Conservation (phyloP, 2,329 filamentous ascomycete species). For the Cladosporium velox region DNA sequence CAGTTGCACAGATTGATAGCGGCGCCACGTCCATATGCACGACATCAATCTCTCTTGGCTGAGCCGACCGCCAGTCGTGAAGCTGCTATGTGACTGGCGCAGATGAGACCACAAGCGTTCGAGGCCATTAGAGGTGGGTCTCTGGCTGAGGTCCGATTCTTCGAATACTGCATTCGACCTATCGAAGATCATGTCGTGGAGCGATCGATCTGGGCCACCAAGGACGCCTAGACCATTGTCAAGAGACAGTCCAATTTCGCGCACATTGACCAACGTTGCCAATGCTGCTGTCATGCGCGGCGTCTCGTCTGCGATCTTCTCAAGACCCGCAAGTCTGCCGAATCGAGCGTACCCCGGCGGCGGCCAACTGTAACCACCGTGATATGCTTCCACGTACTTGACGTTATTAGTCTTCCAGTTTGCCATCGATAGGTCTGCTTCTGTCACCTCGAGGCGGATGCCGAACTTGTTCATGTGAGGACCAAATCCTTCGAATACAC, state of each 20-base stretch:
- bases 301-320: slow-evolving; percentile 65
- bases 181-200: slow-evolving; percentile 50
- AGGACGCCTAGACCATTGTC: slow-evolving; percentile 70
- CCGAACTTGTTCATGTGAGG: slow-evolving; percentile 64
- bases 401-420: slow-evolving; percentile 57
- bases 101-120: slow-evolving; percentile 32
- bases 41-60: neutral
- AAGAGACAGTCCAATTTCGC: slow-evolving; percentile 66
- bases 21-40: neutral
- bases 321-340: slow-evolving; percentile 59
- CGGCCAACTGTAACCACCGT: slow-evolving; percentile 68
- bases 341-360: slow-evolving; percentile 61
- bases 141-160: slow-evolving; percentile 21
- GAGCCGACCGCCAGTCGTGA: slow-evolving; percentile 6
- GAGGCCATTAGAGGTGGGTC: slow-evolving; percentile 27
- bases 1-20: neutral
- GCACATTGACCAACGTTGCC: slow-evolving; percentile 55
- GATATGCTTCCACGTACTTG: slow-evolving; percentile 59
- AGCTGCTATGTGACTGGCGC: slow-evolving; percentile 28
- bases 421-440: slow-evolving; percentile 52
- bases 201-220: slow-evolving; percentile 59
- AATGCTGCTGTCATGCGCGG: slow-evolving; percentile 63
- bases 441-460: slow-evolving; percentile 68
- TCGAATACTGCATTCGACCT: slow-evolving; percentile 52
- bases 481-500: slow-evolving; percentile 63